Conservation (phyloP, 345 rosid species). For the Erucastrum elatum region DNA sequence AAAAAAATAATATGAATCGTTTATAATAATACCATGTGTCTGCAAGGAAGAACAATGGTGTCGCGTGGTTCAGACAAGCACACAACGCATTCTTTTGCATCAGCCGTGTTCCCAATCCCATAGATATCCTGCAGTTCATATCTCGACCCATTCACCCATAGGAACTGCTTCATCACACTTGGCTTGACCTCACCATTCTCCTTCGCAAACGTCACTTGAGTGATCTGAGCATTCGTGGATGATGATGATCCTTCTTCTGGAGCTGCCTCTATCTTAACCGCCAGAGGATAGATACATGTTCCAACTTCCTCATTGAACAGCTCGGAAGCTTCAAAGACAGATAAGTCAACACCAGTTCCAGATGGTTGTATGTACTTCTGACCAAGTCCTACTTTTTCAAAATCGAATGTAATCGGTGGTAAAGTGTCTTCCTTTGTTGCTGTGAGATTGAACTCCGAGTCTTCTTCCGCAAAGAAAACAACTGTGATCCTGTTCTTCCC, state of each 20-base stretch:
- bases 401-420: conserved; percentile 53
- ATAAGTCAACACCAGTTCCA: conserved; percentile 73
- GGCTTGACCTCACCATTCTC: conserved; percentile 52
- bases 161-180: conserved; percentile 58
- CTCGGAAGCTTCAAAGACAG: conserved; percentile 56
- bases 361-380: conserved; percentile 72
- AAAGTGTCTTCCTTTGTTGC: conserved; percentile 56
- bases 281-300: conserved; percentile 58
- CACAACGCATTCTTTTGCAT: conserved; percentile 72
- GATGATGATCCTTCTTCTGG: conserved; percentile 23
- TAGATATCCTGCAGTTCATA: conserved; percentile 84
- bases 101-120: conserved; percentile 67
- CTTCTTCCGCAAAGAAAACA: conserved; percentile 68
- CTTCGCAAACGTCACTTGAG: conserved; percentile 55
- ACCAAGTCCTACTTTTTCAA: conserved; percentile 55
- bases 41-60: conserved; percentile 82
- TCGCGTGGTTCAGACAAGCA: conserved; percentile 81
- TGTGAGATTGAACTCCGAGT: conserved; percentile 47
- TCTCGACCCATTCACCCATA: conserved; percentile 64
- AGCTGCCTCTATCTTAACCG: conserved; percentile 62
- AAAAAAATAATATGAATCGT: no score
- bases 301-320: conserved; percentile 40
- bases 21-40: conserved; percentile 60
- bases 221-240: conserved; percentile 54
- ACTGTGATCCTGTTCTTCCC: conserved; percentile 57